phyloP scores from a whole-genome alignment of 2,329 filamentous ascomycete species.

The Colletotrichum tofieldiae region DNA sequence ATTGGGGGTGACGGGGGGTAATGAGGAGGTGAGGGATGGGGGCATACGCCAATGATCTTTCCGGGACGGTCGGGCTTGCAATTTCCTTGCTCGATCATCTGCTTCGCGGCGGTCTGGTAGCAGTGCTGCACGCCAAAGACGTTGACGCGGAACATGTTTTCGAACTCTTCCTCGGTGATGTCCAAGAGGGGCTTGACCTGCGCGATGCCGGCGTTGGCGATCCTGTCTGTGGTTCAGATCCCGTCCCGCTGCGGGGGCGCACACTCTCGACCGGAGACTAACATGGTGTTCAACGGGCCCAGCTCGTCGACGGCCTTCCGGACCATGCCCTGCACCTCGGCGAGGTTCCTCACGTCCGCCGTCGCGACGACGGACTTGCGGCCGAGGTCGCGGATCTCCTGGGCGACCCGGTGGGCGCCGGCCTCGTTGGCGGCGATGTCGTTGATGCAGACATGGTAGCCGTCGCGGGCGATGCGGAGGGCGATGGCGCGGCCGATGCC shows the following conservation, averaged over 20 bases:
- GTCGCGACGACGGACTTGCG: slow-evolving; percentile 68
- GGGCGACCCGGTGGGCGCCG: slow-evolving; percentile 66
- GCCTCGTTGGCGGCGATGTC: slow-evolving; percentile 69
- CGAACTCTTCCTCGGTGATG: slow-evolving; percentile 70
- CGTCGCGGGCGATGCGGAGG: slow-evolving; percentile 74
- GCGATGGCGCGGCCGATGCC: slow-evolving; percentile 74
- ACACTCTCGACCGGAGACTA: neutral
- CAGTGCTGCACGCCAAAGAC: slow-evolving; percentile 77
- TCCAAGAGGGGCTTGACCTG: slow-evolving; percentile 71
- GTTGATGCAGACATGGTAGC: slow-evolving; percentile 78
- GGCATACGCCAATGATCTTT: slow-evolving; percentile 61
- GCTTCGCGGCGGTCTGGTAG: slow-evolving; percentile 74
- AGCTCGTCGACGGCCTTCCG: slow-evolving; percentile 65
- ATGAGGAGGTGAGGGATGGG: neutral
- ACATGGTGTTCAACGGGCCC: slow-evolving; percentile 63
- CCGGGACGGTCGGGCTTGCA: slow-evolving; percentile 56
- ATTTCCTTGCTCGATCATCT: slow-evolving; percentile 71
- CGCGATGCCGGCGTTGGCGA: slow-evolving; percentile 75
- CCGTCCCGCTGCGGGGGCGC: slow-evolving; percentile 45
- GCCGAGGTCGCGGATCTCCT: slow-evolving; percentile 67
- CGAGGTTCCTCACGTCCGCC: slow-evolving; percentile 73
- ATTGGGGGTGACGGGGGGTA: neutral
- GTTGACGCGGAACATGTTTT: slow-evolving; percentile 75
- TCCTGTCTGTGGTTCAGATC: slow-evolving; percentile 55
- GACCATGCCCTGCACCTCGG: slow-evolving; percentile 67